A percentile compares a stretch with the other conserved stretches of the same genome.
Conservation (phyloP, 2,329 filamentous ascomycete species). For the Plectosphaerella cucumerina region DNA sequence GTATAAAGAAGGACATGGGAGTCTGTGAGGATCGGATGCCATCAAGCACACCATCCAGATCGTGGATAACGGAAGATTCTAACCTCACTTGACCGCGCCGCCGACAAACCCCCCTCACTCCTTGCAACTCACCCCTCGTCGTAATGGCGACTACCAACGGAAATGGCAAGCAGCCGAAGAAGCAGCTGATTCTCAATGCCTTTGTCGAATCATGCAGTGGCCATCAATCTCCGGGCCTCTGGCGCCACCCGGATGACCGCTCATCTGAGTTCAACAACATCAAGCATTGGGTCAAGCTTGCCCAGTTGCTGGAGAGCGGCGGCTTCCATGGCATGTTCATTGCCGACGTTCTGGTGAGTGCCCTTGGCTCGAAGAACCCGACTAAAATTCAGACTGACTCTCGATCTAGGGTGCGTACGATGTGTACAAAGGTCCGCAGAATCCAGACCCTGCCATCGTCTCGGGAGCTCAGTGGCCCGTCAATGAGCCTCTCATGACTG, state of each 20-base stretch:
- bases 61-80: not conserved
- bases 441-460: slow-evolving; percentile 49
- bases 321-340: slow-evolving; percentile 35
- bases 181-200: slow-evolving; percentile 35
- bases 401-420: slow-evolving; percentile 54
- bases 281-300: slow-evolving; percentile 28
- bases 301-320: slow-evolving; percentile 29
- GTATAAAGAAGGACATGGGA: not conserved
- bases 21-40: not conserved
- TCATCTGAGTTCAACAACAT: slow-evolving; percentile 16
- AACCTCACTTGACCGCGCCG: no score
- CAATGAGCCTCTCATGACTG: slow-evolving; percentile 61
- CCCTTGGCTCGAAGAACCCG: not conserved
- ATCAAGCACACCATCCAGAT: not conserved
- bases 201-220: slow-evolving; percentile 36
- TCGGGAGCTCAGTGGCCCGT: slow-evolving; percentile 67
- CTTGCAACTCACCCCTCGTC: no score
- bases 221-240: slow-evolving; percentile 41
- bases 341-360: slow-evolving; percentile 24
- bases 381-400: not conserved
- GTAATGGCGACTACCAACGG: not conserved
- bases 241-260: slow-evolving; percentile 55
- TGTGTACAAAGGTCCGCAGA: slow-evolving; percentile 57
- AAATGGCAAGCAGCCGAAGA: slow-evolving; percentile 18
- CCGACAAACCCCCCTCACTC: no score